These are phyloP conservation scores for Rauvolfia tetraphylla DNA, from an alignment of 257 asterid genomes.

Conservation along the genomic window DNA sequence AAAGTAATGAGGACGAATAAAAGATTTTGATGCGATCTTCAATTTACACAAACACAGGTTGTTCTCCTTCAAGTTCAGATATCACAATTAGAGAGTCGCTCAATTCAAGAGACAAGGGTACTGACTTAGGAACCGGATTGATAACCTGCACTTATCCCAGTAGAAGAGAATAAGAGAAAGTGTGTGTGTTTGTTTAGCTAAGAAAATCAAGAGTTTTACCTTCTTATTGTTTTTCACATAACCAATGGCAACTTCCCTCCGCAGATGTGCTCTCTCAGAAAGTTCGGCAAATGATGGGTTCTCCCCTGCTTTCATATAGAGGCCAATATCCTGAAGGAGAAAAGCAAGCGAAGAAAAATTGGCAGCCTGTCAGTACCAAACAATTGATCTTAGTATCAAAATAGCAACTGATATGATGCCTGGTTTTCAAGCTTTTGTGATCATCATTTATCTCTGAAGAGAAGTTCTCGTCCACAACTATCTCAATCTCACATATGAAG, in stretches of 20 bases:
- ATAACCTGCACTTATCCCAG: conserved; percentile 54
- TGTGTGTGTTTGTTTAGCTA: not conserved
- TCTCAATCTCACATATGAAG: not conserved
- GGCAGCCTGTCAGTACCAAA: not conserved
- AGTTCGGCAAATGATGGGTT: conserved; percentile 79
- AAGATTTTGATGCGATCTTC: not conserved
- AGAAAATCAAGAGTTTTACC: conserved; percentile 32
- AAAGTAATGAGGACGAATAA: not conserved
- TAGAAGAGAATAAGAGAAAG: not conserved
- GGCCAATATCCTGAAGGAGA: conserved; percentile 56
- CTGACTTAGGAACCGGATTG: conserved; percentile 75
- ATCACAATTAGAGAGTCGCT: conserved; percentile 71
- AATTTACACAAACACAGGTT: conserved; percentile 35
- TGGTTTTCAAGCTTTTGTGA: conserved; percentile 1
- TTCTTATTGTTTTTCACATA: conserved; percentile 70
- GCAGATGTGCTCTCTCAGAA: conserved; percentile 79
- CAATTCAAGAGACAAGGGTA: conserved; percentile 52
- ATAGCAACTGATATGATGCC: not conserved
- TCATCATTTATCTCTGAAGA: not conserved
- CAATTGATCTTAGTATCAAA: not conserved
- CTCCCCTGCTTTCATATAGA: conserved; percentile 80
- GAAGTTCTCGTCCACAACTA: not conserved
- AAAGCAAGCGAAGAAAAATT: conserved; percentile 12
- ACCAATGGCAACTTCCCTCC: conserved; percentile 95
- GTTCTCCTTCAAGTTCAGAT: conserved; percentile 87